phyloP scores from a whole-genome alignment of 371 early-diverging fungal genomes.

The Circinella umbellata region DNA sequence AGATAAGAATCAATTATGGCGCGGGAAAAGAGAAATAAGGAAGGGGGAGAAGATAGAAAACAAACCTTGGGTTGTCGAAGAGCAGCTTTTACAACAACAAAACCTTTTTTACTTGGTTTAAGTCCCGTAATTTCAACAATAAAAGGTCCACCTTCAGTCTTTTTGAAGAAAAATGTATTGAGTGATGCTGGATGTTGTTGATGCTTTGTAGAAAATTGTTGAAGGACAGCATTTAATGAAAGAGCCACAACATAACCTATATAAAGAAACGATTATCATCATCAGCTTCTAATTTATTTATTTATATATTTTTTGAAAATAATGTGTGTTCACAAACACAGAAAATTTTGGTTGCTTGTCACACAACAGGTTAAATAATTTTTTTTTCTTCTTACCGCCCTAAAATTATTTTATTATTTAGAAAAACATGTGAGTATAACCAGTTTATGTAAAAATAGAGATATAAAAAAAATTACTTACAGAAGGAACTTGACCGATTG shows the following conservation, averaged over 20 bases:
- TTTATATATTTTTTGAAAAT: no score
- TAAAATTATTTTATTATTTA: slow-evolving; percentile 9
- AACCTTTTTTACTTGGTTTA: slow-evolving; percentile 44
- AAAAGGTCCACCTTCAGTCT: slow-evolving; percentile 29
- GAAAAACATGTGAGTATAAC: no score
- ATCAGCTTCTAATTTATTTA: no score
- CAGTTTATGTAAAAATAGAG: neutral
- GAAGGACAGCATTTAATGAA: slow-evolving; percentile 32
- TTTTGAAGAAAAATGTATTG: slow-evolving; percentile 44
- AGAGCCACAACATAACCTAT: slow-evolving; percentile 43
- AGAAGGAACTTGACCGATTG: slow-evolving; percentile 43
- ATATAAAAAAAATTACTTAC: slow-evolving; percentile 28
- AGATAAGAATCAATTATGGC: no score
- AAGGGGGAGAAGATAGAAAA: neutral
- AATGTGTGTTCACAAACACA: no score
- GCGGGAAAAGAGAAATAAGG: neutral
- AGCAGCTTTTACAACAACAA: slow-evolving; percentile 31
- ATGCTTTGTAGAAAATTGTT: slow-evolving; percentile 27
- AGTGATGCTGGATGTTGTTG: slow-evolving; percentile 44
- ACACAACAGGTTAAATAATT: no score
- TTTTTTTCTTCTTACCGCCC: slow-evolving; percentile 25
- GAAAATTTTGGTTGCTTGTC: no score
- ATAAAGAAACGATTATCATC: neutral
- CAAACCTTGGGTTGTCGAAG: slow-evolving; percentile 37
- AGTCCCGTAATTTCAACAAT: slow-evolving; percentile 41